These are phyloP conservation scores for Candolleomyces efflorescens DNA, from an alignment of 768 basidiomycete genomes.

Conservation along the genomic window DNA sequence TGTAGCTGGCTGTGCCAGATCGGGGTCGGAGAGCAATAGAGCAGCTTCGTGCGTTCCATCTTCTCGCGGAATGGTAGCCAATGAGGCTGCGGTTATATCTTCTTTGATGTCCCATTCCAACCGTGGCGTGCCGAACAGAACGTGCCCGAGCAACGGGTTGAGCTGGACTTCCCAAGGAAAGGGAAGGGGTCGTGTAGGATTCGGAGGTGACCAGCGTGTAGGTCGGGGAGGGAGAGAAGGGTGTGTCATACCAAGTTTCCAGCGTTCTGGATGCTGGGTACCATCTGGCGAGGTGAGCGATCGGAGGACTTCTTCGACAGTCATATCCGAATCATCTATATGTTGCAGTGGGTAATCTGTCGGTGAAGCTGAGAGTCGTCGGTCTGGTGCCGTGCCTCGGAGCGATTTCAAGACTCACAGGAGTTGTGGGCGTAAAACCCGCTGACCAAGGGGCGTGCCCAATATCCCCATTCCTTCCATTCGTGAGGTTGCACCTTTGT, in stretches of 20 bases:
- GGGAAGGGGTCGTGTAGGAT: conserved; percentile 31
- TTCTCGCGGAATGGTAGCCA: not conserved
- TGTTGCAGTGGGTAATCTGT: conserved; percentile 3
- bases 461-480: conserved; percentile 55
- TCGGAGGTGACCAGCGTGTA: conserved; percentile 38
- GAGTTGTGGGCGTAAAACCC: conserved; percentile 37
- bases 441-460: conserved; percentile 43
- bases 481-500: conserved; percentile 27
- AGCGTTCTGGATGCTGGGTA: conserved; percentile 39
- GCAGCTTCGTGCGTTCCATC: conserved; percentile 9
- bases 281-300: conserved; percentile 27
- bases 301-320: conserved; percentile 27
- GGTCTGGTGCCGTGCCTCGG: too few species aligned
- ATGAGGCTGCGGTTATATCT: conserved; percentile 9
- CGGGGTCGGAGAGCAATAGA: conserved; percentile 30
- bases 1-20: conserved; percentile 59
- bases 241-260: conserved; percentile 45
- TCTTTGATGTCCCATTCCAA: conserved; percentile 47
- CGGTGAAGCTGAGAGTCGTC: not conserved
- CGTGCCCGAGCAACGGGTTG: conserved; percentile 53
- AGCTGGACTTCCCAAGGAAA: conserved; percentile 50
- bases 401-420: conserved; percentile 41
- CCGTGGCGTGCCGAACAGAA: conserved; percentile 32
- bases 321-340: conserved; percentile 14
- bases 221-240: conserved; percentile 49